Evolutionary conservation across 2,329 filamentous ascomycete genomes (phyloP).

Genomic region (Penicillium glabrum): DNA sequence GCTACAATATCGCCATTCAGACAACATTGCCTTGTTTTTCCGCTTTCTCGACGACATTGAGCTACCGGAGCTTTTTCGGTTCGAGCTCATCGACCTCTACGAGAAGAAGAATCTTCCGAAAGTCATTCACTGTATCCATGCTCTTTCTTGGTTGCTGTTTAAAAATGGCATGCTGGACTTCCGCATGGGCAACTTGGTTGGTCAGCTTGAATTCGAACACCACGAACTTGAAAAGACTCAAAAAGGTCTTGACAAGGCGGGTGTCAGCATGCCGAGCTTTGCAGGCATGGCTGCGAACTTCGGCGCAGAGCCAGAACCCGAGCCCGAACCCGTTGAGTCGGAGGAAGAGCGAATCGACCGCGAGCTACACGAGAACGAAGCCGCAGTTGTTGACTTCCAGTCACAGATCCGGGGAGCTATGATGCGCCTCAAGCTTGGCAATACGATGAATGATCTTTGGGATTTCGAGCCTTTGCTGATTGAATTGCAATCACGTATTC

Average conservation of each 20-base stretch:
- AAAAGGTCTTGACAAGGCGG: conserved; percentile 93
- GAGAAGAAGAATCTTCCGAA: conserved; percentile 99
- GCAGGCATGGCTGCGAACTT: conserved; percentile 96
- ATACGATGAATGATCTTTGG: conserved; percentile 88
- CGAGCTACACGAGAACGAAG: conserved; percentile 76
- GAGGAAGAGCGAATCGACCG: conserved; percentile 86
- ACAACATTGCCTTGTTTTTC: conserved; percentile 97
- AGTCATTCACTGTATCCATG: conserved; percentile 98
- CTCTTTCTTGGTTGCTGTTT: conserved; percentile 94
- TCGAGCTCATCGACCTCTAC: conserved; percentile 95
- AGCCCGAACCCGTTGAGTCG: conserved; percentile 72
- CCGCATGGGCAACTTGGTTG: conserved; percentile 92
- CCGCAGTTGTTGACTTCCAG: conserved; percentile 74
- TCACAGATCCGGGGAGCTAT: conserved; percentile 81
- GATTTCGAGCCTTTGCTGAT: conserved; percentile 75
- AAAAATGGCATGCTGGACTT: conserved; percentile 94
- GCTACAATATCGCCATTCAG: conserved; percentile 91
- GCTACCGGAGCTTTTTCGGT: conserved; percentile 91
- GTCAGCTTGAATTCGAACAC: conserved; percentile 94
- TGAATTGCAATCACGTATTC: conserved; percentile 80
- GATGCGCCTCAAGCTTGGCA: conserved; percentile 71
- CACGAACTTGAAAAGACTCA: conserved; percentile 97
- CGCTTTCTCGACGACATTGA: conserved; percentile 88
- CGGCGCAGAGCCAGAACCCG: conserved; percentile 76
- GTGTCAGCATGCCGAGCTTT: conserved; percentile 95